These are phyloP conservation scores for Tanacetum coccineum DNA, from an alignment of 129 eudicot species.

Conservation along the genomic window DNA sequence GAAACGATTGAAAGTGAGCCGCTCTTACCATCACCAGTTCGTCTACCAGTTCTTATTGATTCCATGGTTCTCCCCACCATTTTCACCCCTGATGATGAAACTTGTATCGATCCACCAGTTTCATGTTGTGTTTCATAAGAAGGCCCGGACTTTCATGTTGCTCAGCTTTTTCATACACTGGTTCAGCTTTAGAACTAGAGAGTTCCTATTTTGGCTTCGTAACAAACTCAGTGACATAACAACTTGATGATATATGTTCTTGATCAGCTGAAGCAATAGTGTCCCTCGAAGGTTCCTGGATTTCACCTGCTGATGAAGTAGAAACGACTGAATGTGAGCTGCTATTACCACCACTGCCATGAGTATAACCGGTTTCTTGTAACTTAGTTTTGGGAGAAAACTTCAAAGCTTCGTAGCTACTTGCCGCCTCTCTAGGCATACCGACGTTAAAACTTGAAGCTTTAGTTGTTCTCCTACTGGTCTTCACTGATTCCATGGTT, in stretches of 20 bases:
- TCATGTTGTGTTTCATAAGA: conserved; percentile 74
- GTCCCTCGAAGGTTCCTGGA: conserved; percentile 19
- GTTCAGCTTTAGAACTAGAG: conserved; percentile 14
- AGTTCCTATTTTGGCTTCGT: conserved; percentile 54
- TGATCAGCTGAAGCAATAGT: conserved; percentile 59
- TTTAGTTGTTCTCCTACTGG: conserved; percentile 28
- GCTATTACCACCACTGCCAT: conserved; percentile 2
- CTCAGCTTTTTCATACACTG: conserved; percentile 35
- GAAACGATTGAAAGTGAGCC: too few relatives aligned
- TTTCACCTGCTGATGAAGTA: conserved; percentile 11
- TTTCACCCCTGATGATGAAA: conserved; percentile 27
- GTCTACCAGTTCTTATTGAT: not conserved
- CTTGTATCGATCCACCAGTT: conserved; percentile 23
- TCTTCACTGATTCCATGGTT: conserved; percentile 14
- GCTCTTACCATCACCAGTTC: too few relatives aligned
- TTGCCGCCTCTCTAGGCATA: conserved; percentile 25
- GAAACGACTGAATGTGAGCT: conserved; percentile 13
- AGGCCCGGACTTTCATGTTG: conserved; percentile 40
- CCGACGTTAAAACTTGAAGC: conserved; percentile 33
- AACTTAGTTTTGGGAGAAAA: conserved; percentile 32
- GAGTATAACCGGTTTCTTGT: conserved; percentile 19
- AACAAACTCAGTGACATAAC: conserved; percentile 59
- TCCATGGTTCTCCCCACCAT: conserved; percentile 21
- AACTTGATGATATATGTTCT: conserved; percentile 52
- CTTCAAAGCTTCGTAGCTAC: conserved; percentile 33